Percentiles rank a stretch among this genome's conserved stretches.
phyloP scores from a whole-genome alignment of 345 rosid genomes.

The Camelina sativa region DNA sequence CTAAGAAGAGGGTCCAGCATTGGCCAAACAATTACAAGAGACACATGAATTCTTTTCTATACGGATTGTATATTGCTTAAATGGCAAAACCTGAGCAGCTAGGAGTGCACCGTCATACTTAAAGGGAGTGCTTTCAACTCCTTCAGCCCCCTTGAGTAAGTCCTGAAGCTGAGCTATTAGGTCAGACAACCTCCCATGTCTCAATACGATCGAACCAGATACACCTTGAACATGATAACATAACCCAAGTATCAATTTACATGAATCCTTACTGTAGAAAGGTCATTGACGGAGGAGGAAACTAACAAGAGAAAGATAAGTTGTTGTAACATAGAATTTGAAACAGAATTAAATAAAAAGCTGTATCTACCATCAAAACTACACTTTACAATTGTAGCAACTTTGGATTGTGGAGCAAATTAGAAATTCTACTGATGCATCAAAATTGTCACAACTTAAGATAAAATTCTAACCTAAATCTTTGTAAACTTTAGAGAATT shows the following conservation, averaged over 20 bases:
- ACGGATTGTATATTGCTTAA: not conserved
- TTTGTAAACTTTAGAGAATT: not conserved
- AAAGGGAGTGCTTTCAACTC: constrained; percentile 53
- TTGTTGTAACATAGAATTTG: too few species aligned
- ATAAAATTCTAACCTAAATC: not conserved
- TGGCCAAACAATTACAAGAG: not conserved
- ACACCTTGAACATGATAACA: constrained; percentile 56
- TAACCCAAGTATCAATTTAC: constrained; percentile 11
- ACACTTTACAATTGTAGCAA: not conserved
- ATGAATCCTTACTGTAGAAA: constrained; percentile 1
- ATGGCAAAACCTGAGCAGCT: constrained; percentile 76
- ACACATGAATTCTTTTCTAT: not conserved
- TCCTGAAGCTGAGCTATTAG: constrained; percentile 81
- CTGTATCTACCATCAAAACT: not conserved
- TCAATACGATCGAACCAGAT: constrained; percentile 71
- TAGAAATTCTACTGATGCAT: constrained; percentile 16
- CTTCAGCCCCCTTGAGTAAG: constrained; percentile 72
- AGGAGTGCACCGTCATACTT: constrained; percentile 65
- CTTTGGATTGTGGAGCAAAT: too few species aligned
- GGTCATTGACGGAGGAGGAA: too few species aligned
- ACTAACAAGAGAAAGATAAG: too few species aligned
- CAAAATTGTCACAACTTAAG: not conserved
- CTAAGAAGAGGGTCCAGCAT: constrained; percentile 6
- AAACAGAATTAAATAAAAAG: too few species aligned
- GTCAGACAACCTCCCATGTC: constrained; percentile 78